Evolutionary conservation across 2,329 filamentous ascomycete genomes (phyloP).

Genomic region (Colletotrichum sansevieriae): DNA sequence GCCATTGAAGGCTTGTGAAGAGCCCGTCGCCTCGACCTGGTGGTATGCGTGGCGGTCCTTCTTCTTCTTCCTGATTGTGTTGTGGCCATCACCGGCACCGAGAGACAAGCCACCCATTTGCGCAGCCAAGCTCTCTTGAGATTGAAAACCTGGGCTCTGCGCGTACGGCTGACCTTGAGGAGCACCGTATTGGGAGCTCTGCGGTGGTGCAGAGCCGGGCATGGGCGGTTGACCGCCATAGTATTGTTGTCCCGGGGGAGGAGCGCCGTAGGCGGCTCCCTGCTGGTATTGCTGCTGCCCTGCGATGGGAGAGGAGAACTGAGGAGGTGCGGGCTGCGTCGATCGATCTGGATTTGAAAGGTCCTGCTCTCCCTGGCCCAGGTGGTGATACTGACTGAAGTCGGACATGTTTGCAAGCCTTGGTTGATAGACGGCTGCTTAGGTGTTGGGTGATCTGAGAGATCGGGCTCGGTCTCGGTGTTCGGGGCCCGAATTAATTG

Average conservation of each 20-base stretch:
- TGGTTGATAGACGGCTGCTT: background rate
- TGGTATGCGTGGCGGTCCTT: slow-evolving; percentile 96
- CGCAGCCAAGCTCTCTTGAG: slow-evolving; percentile 68
- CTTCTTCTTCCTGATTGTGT: slow-evolving; percentile 79
- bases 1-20: slow-evolving; percentile 77
- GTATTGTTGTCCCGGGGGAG: slow-evolving; percentile 55
- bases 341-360: slow-evolving; percentile 66
- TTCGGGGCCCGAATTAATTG: slow-evolving; percentile 22
- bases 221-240: slow-evolving; percentile 52
- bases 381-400: slow-evolving; percentile 67
- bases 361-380: slow-evolving; percentile 69
- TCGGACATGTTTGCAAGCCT: slow-evolving; percentile 61
- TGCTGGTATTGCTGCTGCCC: slow-evolving; percentile 69
- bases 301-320: slow-evolving; percentile 69
- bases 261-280: slow-evolving; percentile 53
- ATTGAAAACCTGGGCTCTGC: slow-evolving; percentile 50
- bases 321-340: slow-evolving; percentile 63
- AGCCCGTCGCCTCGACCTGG: slow-evolving; percentile 79
- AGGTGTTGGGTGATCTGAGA: slow-evolving; percentile 4
- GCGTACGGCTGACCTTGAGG: slow-evolving; percentile 49
- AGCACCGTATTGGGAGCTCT: slow-evolving; percentile 48
- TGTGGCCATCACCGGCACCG: slow-evolving; percentile 60
- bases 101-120: slow-evolving; percentile 86
- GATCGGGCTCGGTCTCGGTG: slow-evolving; percentile 6
- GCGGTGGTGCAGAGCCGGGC: slow-evolving; percentile 49